Percentiles rank a stretch among this genome's conserved stretches.
Evolutionary conservation across 257 asterid species (phyloP).

Genomic region (Haberlea rhodopensis): DNA sequence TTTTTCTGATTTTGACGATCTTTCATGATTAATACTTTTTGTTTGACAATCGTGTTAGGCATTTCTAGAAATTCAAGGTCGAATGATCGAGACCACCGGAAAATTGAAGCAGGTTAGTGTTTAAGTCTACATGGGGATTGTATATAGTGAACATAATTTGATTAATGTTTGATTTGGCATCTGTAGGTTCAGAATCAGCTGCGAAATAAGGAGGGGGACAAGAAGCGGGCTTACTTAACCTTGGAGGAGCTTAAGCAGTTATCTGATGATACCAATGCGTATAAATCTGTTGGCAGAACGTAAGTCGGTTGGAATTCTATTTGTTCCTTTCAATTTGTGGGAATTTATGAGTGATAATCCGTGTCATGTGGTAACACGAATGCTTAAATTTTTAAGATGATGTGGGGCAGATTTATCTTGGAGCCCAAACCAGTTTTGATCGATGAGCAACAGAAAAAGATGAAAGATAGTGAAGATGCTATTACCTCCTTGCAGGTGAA

Average conservation of each 20-base stretch:
- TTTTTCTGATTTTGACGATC: background rate
- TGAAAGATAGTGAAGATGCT: constrained; percentile 78
- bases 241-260: constrained; percentile 82
- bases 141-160: too few species aligned
- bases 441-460: constrained; percentile 76
- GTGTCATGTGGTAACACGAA: background rate
- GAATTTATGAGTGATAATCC: background rate
- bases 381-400: background rate
- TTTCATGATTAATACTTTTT: background rate
- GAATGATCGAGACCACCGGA: constrained; percentile 83
- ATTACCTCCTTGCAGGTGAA: constrained; percentile 71
- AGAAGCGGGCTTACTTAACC: constrained; percentile 89
- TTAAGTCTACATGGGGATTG: too few species aligned
- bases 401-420: constrained; percentile 68
- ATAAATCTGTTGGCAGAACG: constrained; percentile 83
- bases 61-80: constrained; percentile 86
- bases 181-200: constrained; percentile 74
- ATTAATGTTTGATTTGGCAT: too few species aligned
- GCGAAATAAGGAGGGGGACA: constrained; percentile 79
- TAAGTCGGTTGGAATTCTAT: constrained; percentile 25
- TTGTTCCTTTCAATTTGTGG: constrained; percentile 1
- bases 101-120: constrained; percentile 79
- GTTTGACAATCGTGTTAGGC: constrained; percentile 43
- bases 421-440: constrained; percentile 79
- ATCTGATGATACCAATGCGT: constrained; percentile 77